Evolutionary conservation across 768 basidiomycete genomes (phyloP).

Genomic region (Suillus decipiens): DNA sequence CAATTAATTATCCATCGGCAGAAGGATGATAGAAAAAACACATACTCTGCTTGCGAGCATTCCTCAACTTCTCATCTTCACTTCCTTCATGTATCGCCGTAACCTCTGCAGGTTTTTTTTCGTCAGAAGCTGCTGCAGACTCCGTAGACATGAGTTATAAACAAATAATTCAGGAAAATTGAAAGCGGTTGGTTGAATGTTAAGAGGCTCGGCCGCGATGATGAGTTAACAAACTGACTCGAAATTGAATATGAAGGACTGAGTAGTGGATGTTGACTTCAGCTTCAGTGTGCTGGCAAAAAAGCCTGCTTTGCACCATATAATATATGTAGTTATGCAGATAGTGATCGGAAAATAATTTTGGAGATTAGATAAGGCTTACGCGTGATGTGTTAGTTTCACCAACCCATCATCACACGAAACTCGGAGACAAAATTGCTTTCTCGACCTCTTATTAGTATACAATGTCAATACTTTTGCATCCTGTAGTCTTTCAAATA

Average conservation of each 20-base stretch:
- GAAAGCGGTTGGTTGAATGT: not conserved
- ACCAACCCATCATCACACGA: too few relatives aligned
- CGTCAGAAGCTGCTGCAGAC: conserved; percentile 12
- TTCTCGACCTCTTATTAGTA: too few relatives aligned
- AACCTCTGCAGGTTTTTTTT: conserved; percentile 16
- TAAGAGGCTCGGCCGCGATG: not conserved
- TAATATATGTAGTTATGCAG: not conserved
- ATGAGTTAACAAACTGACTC: not conserved
- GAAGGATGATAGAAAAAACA: conserved; percentile 7
- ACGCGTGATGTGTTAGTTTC: too few relatives aligned
- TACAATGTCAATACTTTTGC: too few relatives aligned
- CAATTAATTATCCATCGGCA: not conserved
- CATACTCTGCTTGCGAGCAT: conserved; percentile 59
- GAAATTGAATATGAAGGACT: not conserved
- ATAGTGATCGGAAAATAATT: not conserved
- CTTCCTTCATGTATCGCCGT: conserved; percentile 30
- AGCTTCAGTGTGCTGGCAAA: not conserved
- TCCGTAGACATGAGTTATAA: conserved; percentile 24
- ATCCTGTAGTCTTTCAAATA: too few relatives aligned
- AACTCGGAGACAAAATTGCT: too few relatives aligned
- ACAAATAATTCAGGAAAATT: conserved; percentile 7
- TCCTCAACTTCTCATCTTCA: conserved; percentile 45
- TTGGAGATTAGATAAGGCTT: not conserved
- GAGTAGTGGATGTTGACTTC: not conserved
- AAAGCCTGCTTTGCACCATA: not conserved